Base-by-base conservation (phyloP, 176 grass and related monocot genomes). In the Eleusine indica region DNA sequence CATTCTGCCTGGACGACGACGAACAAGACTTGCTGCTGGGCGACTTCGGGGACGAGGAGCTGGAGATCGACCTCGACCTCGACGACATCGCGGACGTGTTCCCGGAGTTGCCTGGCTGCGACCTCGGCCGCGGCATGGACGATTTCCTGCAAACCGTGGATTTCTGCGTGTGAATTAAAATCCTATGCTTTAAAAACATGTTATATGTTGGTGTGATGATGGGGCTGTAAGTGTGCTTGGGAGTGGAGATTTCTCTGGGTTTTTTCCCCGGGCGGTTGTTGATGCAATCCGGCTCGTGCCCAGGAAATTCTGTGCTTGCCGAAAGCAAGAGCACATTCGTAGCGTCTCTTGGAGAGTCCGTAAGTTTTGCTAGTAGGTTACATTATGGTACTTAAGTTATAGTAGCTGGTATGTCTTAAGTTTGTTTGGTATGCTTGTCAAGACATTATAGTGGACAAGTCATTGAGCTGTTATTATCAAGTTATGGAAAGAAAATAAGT, bases 341-440 rank as follows among this genome's bases (percentile, higher is more conserved):
- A 83, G 49, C 62, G 42, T 74, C 61, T 25, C 21, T 60, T 15
- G 22, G 67, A 76, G 79, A 70, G 48, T 2, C 30, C 63, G 66
- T 90, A 86, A 83, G 44, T 90, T 90, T 83, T 90, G 84, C 25
- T 90, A 90, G 84, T 90, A 83, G 88, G 65, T 86, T 86, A 78
- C 30, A 82, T 57, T 82, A 72, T 78, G 39, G 10, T 74, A 25
- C 25, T 25, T 25, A 86, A 87, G 84, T 75, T 87, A 87, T 68
- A 80, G 37, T 71, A 76, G 37, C 29, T 28, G 22, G 18, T 73
- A 47, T 86, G 68, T 57, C 28, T 48, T 44, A 30, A 56, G 82
- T 62, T 30, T 8, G 25, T 1, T 82, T 39, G 14, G 19, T 66
- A 68, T 71, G 73, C 74, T 82, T 71, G 83, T 86, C 68, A 42